These are phyloP conservation scores for Ambrosia artemisiifolia DNA, from an alignment of 129 eudicot species.

Conservation along the genomic window DNA sequence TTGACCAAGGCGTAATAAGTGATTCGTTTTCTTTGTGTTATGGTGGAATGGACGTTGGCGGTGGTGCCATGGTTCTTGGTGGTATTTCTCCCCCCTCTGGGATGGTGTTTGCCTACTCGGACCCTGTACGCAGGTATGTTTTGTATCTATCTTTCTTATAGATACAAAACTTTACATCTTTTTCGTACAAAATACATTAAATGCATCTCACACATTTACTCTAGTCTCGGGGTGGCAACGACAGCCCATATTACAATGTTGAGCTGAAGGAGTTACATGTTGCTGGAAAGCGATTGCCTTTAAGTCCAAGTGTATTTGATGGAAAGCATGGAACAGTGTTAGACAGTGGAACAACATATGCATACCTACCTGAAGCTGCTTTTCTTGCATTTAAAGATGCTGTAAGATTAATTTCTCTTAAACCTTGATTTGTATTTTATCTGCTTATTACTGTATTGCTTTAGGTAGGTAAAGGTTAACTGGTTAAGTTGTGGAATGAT, in stretches of 20 bases:
- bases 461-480: no score
- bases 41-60: constrained; percentile 97
- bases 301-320: constrained; percentile 65
- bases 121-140: constrained; percentile 87
- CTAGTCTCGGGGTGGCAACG: constrained; percentile 98
- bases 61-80: constrained; percentile 99
- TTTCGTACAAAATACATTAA: constrained; percentile 51
- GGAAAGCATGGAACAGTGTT: constrained; percentile 83
- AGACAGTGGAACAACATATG: constrained; percentile 94
- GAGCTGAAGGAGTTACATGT: constrained; percentile 88
- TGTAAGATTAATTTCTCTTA: constrained; percentile 40
- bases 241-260: constrained; percentile 99
- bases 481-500: no score
- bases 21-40: constrained; percentile 91
- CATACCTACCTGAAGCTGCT: constrained; percentile 84
- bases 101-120: constrained; percentile 68
- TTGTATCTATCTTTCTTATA: constrained; percentile 31
- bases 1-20: constrained; percentile 76
- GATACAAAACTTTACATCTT: constrained; percentile 34
- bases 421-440: no score
- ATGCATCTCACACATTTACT: constrained; percentile 98
- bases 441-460: no score
- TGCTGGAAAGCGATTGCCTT: constrained; percentile 77
- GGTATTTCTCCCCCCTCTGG: constrained; percentile 65
- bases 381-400: constrained; percentile 77